These are phyloP conservation scores for Eucalyptus microcorys DNA, from an alignment of 345 rosid species.

Conservation along the genomic window DNA sequence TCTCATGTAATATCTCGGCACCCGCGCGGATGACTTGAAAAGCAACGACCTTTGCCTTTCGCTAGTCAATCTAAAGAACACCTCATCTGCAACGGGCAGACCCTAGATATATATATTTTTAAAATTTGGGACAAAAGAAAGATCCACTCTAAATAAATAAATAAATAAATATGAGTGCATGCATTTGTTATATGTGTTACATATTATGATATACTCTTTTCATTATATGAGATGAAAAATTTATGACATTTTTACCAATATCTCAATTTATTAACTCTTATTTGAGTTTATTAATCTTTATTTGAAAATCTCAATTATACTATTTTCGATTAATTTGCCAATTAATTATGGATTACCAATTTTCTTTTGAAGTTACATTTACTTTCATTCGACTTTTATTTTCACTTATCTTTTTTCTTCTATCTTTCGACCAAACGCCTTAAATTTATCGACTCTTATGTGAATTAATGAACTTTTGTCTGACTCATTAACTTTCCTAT, in stretches of 20 bases:
- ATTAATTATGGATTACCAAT: not conserved
- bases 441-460: not conserved
- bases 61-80: not conserved
- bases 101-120: not conserved
- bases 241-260: not conserved
- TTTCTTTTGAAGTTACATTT: not conserved
- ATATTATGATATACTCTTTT: not conserved
- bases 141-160: not conserved
- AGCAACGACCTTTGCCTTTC: not conserved
- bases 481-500: not conserved
- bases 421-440: not conserved
- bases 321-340: not conserved
- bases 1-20: not conserved
- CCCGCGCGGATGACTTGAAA: not conserved
- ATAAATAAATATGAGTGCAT: no score
- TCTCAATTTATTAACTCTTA: not conserved
- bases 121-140: not conserved
- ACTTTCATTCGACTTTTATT: not conserved
- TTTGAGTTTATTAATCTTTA: not conserved
- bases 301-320: not conserved
- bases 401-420: not conserved
- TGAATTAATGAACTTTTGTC: not conserved
- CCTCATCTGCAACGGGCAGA: not conserved
- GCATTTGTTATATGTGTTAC: not conserved
- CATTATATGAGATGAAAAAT: not conserved